phyloP scores from a whole-genome alignment of 1,284 basidiomycete species.

The Mycosarcoma mackinlayi region DNA sequence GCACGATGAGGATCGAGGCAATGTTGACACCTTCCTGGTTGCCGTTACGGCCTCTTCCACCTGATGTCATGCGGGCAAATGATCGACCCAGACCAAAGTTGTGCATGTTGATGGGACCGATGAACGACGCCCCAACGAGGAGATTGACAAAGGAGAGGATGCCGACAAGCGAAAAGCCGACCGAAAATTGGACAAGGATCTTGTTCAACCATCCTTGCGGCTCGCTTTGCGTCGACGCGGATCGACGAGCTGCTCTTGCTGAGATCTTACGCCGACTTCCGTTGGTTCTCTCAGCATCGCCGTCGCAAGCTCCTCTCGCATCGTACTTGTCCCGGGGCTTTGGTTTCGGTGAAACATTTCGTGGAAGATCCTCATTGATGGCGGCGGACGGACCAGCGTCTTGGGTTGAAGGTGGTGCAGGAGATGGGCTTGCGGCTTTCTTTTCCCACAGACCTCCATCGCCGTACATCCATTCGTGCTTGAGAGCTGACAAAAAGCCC shows the following conservation, averaged over 20 bases:
- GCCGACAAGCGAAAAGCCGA: conserved; percentile 56
- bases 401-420: neutral
- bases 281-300: conserved; percentile 4
- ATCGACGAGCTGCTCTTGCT: conserved; percentile 4
- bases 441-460: conserved; percentile 42
- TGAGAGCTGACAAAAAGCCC: conserved; percentile 42
- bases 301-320: conserved; percentile 24
- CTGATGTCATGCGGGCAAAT: conserved; percentile 49
- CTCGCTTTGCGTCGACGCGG: neutral
- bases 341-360: neutral
- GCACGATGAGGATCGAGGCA: conserved; percentile 45
- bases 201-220: conserved; percentile 29
- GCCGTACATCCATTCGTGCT: conserved; percentile 51
- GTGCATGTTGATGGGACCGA: conserved; percentile 51
- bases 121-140: conserved; percentile 41
- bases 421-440: neutral
- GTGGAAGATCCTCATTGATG: too few relatives aligned
- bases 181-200: conserved; percentile 43
- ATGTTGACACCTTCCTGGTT: conserved; percentile 46
- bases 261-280: conserved; percentile 11
- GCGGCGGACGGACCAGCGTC: neutral
- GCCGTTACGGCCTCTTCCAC: conserved; percentile 24
- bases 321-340: conserved; percentile 26
- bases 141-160: conserved; percentile 53
- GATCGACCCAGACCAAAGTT: conserved; percentile 53